Conservation (phyloP, 805 yeast species). For the Candida maris region DNA sequence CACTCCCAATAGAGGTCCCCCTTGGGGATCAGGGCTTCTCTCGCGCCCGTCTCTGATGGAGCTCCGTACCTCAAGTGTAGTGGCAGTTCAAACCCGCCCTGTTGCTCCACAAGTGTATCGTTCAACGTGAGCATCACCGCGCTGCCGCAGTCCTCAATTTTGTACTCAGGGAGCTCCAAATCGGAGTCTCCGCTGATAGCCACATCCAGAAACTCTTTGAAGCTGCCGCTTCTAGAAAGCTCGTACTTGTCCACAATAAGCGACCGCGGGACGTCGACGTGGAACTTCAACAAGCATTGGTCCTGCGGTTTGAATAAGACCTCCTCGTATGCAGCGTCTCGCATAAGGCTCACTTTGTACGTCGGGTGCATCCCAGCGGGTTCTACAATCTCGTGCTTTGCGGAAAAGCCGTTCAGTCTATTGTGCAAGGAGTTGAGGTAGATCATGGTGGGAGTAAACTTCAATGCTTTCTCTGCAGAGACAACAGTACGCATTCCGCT, state of each 20-base stretch:
- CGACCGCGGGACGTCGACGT: conserved; percentile 24
- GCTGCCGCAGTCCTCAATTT: conserved; percentile 24
- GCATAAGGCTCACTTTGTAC: conserved; percentile 15
- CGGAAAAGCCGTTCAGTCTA: conserved; percentile 10
- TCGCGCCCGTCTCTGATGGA: conserved; percentile 16
- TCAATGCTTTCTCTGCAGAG: conserved; percentile 3
- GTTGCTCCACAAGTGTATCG: conserved; percentile 7
- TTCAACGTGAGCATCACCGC: conserved; percentile 18
- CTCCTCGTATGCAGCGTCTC: neutral
- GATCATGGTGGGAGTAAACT: conserved; percentile 23
- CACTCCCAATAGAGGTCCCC: conserved; percentile 30
- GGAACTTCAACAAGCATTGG: conserved; percentile 21
- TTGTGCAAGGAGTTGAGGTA: conserved; percentile 21
- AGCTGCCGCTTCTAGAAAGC: conserved; percentile 8
- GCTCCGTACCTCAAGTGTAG: conserved; percentile 30
- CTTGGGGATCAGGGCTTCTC: conserved; percentile 12
- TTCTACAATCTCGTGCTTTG: conserved; percentile 14
- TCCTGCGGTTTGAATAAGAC: conserved; percentile 6
- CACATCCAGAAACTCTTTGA: conserved; percentile 7
- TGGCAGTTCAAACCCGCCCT: conserved; percentile 26
- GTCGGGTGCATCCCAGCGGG: conserved; percentile 28
- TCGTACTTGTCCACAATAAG: conserved; percentile 29
- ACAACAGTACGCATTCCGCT: conserved; percentile 19
- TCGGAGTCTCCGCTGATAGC: conserved; percentile 22
- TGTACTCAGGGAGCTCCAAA: conserved; percentile 31